phyloP scores from a whole-genome alignment of 805 yeast genomes.

The Ogataea ganodermae region DNA sequence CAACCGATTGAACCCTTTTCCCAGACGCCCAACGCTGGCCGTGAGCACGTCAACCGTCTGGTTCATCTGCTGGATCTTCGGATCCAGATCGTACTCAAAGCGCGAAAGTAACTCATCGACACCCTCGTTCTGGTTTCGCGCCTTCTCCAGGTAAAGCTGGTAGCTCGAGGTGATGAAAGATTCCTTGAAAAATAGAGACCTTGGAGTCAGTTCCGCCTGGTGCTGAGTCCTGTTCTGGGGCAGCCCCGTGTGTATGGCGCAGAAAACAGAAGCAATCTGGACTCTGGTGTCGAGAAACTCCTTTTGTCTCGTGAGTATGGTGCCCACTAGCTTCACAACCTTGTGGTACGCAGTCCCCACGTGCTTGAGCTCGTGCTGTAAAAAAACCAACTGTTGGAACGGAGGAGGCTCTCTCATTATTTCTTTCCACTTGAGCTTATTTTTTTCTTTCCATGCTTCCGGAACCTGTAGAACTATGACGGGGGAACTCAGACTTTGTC shows the following conservation, averaged over 20 bases:
- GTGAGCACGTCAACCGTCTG: not conserved
- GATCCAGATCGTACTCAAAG: slow-evolving; percentile 21
- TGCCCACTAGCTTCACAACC: slow-evolving; percentile 11
- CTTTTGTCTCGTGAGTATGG: slow-evolving; percentile 18
- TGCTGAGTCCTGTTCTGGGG: slow-evolving; percentile 6
- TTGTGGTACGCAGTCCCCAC: slow-evolving; percentile 8
- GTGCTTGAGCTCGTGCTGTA: slow-evolving; percentile 19
- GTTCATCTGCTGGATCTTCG: slow-evolving; percentile 11
- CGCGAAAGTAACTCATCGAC: slow-evolving; percentile 17
- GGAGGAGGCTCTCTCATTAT: slow-evolving; percentile 18
- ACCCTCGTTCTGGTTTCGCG: slow-evolving; percentile 17
- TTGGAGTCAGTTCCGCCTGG: slow-evolving; percentile 25
- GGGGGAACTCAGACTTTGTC: slow-evolving; percentile 13
- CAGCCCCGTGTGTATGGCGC: slow-evolving; percentile 13
- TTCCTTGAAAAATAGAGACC: slow-evolving; percentile 23
- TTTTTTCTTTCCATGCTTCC: slow-evolving; percentile 21
- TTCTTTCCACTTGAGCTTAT: slow-evolving; percentile 27
- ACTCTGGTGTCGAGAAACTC: slow-evolving; percentile 12
- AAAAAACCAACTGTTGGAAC: slow-evolving; percentile 22
- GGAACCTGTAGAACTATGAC: slow-evolving; percentile 23
- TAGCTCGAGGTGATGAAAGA: slow-evolving; percentile 30
- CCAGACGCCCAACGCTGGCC: slow-evolving; percentile 2
- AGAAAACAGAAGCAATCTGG: slow-evolving; percentile 15
- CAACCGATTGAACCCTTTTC: slow-evolving; percentile 8
- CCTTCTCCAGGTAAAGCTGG: slow-evolving; percentile 26